phyloP scores from a whole-genome alignment of 805 yeast species.

The Pichia scutulata region DNA sequence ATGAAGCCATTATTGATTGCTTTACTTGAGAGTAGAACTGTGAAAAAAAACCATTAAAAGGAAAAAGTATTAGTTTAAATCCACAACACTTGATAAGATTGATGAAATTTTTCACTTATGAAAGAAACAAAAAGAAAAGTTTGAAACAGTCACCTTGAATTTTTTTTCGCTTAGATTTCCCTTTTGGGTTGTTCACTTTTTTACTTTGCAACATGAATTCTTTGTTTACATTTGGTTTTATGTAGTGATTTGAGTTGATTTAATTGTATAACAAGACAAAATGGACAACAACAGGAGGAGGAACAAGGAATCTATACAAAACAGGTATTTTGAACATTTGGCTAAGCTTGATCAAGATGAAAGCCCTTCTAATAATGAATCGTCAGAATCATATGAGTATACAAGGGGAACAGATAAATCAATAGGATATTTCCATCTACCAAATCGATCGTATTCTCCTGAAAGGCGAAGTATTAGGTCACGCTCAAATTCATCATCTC shows the following conservation, averaged over 20 bases:
- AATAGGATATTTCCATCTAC: neutral
- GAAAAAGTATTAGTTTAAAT: neutral
- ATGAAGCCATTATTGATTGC: conserved; percentile 64
- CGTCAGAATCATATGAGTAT: neutral
- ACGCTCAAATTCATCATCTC: conserved; percentile 14
- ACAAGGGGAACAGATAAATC: neutral
- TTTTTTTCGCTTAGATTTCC: neutral
- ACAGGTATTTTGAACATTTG: neutral
- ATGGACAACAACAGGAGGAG: neutral
- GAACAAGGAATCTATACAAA: neutral
- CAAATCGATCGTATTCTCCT: conserved; percentile 8
- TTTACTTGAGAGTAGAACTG: neutral
- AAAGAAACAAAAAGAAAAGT: neutral
- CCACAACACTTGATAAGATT: neutral
- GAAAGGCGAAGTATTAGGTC: conserved; percentile 6
- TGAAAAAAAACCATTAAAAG: neutral
- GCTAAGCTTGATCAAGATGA: neutral
- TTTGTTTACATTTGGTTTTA: neutral
- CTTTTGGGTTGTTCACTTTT: neutral
- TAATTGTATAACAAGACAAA: neutral
- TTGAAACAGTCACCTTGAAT: neutral
- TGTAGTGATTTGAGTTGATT: neutral
- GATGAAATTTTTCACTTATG: neutral
- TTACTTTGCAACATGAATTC: neutral
- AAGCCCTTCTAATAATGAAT: neutral